phyloP scores from a whole-genome alignment of 352 stramenopile species.

The Phytophthora palmivora region DNA sequence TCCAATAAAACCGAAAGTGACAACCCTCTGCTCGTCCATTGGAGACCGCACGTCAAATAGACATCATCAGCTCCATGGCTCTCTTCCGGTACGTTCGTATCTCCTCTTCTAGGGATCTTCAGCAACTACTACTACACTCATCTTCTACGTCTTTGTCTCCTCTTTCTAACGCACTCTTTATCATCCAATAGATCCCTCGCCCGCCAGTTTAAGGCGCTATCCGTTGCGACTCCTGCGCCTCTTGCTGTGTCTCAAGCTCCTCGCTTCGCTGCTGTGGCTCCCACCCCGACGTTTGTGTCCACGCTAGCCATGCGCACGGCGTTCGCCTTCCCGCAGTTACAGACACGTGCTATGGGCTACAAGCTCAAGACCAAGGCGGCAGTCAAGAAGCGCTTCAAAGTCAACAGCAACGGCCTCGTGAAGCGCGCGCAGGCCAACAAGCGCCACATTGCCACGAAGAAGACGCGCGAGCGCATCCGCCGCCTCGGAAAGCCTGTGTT shows the following conservation, averaged over 20 bases:
- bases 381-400: conserved; percentile 88
- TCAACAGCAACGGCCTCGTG: conserved; percentile 82
- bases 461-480: conserved; percentile 81
- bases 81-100: conserved; percentile 50
- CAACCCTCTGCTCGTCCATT: conserved; percentile 24
- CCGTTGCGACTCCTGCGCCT: conserved; percentile 36
- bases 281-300: conserved; percentile 14
- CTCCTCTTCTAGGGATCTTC: neutral
- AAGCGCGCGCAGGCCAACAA: conserved; percentile 85
- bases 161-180: conserved; percentile 22
- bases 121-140: neutral
- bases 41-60: conserved; percentile 39
- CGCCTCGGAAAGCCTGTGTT: conserved; percentile 78
- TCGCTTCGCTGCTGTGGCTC: conserved; percentile 36
- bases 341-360: conserved; percentile 76
- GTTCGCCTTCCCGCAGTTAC: conserved; percentile 49
- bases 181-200: conserved; percentile 62
- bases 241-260: conserved; percentile 16
- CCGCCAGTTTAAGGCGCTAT: conserved; percentile 60
- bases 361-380: conserved; percentile 86
- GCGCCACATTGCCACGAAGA: conserved; percentile 87
- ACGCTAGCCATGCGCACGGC: conserved; percentile 31
- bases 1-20: conserved; percentile 28
- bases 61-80: conserved; percentile 37
- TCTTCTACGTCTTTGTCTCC: neutral